Evolutionary conservation across 495 filamentous ascomycete genomes (phyloP), one percentile per base, ranked within the genome.

Genomic region (Talaromyces nanjingensis): DNA sequence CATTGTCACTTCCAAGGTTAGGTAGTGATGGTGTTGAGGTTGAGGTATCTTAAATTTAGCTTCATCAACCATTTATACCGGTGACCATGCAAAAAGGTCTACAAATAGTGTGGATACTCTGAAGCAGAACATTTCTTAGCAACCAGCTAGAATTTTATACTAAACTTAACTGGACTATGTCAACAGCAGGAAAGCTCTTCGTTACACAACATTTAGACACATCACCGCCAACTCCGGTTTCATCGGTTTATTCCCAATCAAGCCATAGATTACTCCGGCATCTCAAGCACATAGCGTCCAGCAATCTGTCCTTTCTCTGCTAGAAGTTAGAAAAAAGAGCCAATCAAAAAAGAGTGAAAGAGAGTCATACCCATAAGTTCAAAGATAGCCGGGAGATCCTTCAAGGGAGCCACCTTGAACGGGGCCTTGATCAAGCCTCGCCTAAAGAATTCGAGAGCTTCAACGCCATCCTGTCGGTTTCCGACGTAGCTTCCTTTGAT

Each of bases 401-500:
- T 84, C 65, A 97, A 76, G 1, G 91, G 91, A 59, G 87, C 84
- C 34, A 82, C 84, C 87, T 96, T 94, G 83, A 86, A 93, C 0
- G 93, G 93, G 1, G 87, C 87, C 64, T 91, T 87, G 82, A 97
- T 91, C 66, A 93, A 71, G 3, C 93, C 93, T 14, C 90, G 81
- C 33, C 82, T 72, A 79, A 86, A 96, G 82, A 97, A 97, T 67
- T 96, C 93, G 53, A 97, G 76, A 7, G 93, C 93, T 74, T 97
- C 93, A 14, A 84, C 79, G 0, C 84, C 89, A 70, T 97, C 93
- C 72, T 89, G 86, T 59, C 91, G 84, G 75, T 96, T 96, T 49
- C 93, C 93, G 64, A 97, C 93, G 70, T 96, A 96, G 66, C 85
- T 89, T 54, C 93, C 93, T 80, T 91, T 92, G 82, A 97, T 96